These are phyloP conservation scores for Linum lewisii DNA, from an alignment of 345 rosid genomes.

Conservation along the genomic window DNA sequence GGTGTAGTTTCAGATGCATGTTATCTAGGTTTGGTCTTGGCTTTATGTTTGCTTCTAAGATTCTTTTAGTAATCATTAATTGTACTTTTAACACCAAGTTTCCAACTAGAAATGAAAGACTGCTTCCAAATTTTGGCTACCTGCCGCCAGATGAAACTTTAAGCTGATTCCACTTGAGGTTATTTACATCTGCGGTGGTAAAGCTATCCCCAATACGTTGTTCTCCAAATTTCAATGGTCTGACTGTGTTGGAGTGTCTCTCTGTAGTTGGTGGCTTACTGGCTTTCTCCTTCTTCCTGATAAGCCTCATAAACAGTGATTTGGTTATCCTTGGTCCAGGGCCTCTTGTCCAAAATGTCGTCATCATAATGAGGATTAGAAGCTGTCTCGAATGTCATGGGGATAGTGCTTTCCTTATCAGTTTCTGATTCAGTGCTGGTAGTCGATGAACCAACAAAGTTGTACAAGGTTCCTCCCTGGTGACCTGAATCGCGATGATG, in stretches of 20 bases:
- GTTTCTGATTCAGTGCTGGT: conserved; percentile 12
- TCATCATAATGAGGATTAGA: too few species aligned
- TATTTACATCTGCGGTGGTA: conserved; percentile 5
- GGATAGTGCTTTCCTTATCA: conserved; percentile 7
- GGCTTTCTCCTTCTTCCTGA: conserved; percentile 2
- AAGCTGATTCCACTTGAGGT: conserved; percentile 4
- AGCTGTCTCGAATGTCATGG: too few species aligned
- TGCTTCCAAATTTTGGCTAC: background rate
- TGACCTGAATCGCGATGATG: conserved; percentile 15
- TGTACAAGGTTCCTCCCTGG: conserved; percentile 10
- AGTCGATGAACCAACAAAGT: too few species aligned
- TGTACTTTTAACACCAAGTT: too few species aligned
- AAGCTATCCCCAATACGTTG: background rate
- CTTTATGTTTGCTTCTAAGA: too few species aligned
- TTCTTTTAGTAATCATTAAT: too few species aligned
- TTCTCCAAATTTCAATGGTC: conserved; percentile 4
- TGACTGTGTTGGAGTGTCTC: background rate
- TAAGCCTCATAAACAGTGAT: background rate
- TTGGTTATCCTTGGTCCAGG: background rate
- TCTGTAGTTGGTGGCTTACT: conserved; percentile 1
- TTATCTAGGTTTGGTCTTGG: too few species aligned
- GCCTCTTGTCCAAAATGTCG: too few species aligned
- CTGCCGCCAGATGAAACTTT: conserved; percentile 6
- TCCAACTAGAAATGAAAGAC: too few species aligned
- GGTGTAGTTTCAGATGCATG: too few species aligned